These are phyloP conservation scores for Starmerella potacharoeniae DNA, from an alignment of 805 yeast genomes.

Conservation along the genomic window DNA sequence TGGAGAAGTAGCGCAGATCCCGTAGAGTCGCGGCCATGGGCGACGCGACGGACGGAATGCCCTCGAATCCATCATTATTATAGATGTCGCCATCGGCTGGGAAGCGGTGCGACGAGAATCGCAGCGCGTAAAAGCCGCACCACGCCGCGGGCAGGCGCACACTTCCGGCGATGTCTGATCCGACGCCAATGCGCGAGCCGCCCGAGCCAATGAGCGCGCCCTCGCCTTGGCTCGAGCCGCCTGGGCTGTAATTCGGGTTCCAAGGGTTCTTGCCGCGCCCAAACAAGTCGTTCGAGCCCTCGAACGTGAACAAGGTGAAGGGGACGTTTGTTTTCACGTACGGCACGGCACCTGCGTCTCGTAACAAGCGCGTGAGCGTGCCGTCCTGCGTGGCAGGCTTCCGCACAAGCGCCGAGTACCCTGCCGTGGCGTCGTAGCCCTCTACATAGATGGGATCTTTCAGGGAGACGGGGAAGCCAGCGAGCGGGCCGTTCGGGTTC, in stretches of 20 bases:
- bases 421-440: slow-evolving; percentile 44
- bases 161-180: slow-evolving; percentile 47
- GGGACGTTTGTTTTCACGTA: slow-evolving; percentile 48
- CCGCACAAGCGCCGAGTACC: slow-evolving; percentile 36
- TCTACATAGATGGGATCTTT: slow-evolving; percentile 45
- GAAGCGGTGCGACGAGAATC: slow-evolving; percentile 41
- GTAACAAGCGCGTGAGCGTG: slow-evolving; percentile 34
- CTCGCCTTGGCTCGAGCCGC: slow-evolving; percentile 48
- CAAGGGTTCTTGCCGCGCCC: slow-evolving; percentile 43
- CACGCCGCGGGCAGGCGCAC: slow-evolving; percentile 46
- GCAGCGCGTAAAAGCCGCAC: slow-evolving; percentile 40
- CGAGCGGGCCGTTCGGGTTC: slow-evolving; percentile 47
- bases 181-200: slow-evolving; percentile 42
- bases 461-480: slow-evolving; percentile 52
- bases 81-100: slow-evolving; percentile 35
- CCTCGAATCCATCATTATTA: slow-evolving; percentile 38
- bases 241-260: slow-evolving; percentile 36
- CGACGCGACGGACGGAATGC: slow-evolving; percentile 18
- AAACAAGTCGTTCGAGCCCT: slow-evolving; percentile 43
- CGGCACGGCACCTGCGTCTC: slow-evolving; percentile 45
- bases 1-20: slow-evolving; percentile 41
- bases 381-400: slow-evolving; percentile 35
- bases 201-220: slow-evolving; percentile 38
- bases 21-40: slow-evolving; percentile 38
- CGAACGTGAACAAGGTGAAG: slow-evolving; percentile 44